phyloP scores from a whole-genome alignment of 75 land plant genomes.

The Picea sitchensis region DNA sequence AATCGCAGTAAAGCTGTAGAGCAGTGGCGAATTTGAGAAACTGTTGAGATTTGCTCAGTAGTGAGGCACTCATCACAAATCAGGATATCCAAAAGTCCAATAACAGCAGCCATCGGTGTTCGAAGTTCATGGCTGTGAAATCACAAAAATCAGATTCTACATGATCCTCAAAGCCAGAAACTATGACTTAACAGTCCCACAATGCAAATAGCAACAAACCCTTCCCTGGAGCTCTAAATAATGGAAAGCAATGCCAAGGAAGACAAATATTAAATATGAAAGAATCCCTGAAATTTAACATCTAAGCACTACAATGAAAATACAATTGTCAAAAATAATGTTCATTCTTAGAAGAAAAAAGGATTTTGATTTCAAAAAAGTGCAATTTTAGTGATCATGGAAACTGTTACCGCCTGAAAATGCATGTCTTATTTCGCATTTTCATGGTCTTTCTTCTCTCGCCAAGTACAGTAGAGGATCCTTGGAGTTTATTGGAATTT shows the following conservation, averaged over 20 bases:
- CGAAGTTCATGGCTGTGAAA: slow-evolving; percentile 75
- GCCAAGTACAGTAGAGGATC: no score
- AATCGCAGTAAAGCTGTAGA: slow-evolving; percentile 72
- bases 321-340: neutral
- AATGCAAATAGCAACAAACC: neutral
- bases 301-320: no score
- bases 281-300: neutral
- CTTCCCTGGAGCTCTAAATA: neutral
- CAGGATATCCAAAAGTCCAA: slow-evolving; percentile 81
- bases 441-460: no score
- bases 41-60: slow-evolving; percentile 59
- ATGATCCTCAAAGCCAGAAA: neutral
- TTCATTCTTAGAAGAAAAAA: neutral
- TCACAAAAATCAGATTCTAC: neutral
- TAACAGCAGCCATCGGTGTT: slow-evolving; percentile 91
- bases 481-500: no score
- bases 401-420: neutral
- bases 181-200: neutral
- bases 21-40: slow-evolving; percentile 73
- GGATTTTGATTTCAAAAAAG: neutral
- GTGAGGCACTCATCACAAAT: slow-evolving; percentile 61
- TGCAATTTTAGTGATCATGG: neutral
- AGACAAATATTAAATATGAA: neutral
- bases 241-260: neutral
- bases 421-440: no score